Evolutionary conservation across 148 eudicot genomes (phyloP).

Genomic region (Vaccinium corymbosum): DNA sequence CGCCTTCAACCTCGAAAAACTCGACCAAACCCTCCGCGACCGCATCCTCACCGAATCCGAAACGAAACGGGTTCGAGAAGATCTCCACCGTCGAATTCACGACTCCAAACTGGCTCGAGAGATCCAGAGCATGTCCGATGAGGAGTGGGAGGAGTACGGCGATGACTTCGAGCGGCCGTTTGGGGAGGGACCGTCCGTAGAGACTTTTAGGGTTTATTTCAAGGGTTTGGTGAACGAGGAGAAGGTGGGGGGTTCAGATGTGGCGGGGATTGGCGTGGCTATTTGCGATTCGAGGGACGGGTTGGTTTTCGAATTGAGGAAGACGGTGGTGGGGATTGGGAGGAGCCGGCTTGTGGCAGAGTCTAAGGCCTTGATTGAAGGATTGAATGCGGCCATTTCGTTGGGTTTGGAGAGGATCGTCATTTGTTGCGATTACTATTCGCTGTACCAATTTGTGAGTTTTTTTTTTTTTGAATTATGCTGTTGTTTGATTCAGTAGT

Average conservation of each 20-base stretch:
- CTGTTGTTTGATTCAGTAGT: too few species aligned
- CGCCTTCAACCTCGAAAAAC: conserved; percentile 21
- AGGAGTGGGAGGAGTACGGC: conserved; percentile 54
- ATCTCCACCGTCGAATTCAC: conserved; percentile 56
- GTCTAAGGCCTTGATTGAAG: conserved; percentile 56
- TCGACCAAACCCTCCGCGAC: conserved; percentile 41
- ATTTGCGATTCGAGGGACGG: conserved; percentile 57
- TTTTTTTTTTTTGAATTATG: not conserved
- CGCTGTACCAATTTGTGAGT: conserved; percentile 53
- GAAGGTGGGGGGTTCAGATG: conserved; percentile 23
- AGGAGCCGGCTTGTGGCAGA: conserved; percentile 30
- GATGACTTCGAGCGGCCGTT: conserved; percentile 40
- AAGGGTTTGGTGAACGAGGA: conserved; percentile 57
- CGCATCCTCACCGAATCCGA: conserved; percentile 32
- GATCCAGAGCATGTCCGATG: conserved; percentile 35
- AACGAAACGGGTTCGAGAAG: conserved; percentile 25
- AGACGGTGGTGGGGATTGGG: conserved; percentile 41
- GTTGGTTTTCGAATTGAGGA: conserved; percentile 51
- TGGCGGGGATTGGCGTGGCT: conserved; percentile 57
- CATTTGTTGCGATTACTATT: conserved; percentile 37
- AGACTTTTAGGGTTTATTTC: conserved; percentile 55
- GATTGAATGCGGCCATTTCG: conserved; percentile 44
- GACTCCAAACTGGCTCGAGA: conserved; percentile 49
- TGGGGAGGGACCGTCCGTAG: conserved; percentile 41
- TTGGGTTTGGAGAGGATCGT: conserved; percentile 42